A percentile compares a stretch with the other conserved stretches of the same genome.
Evolutionary conservation across 2,329 filamentous ascomycete species (phyloP).

Genomic region (Aspergillus sp.): DNA sequence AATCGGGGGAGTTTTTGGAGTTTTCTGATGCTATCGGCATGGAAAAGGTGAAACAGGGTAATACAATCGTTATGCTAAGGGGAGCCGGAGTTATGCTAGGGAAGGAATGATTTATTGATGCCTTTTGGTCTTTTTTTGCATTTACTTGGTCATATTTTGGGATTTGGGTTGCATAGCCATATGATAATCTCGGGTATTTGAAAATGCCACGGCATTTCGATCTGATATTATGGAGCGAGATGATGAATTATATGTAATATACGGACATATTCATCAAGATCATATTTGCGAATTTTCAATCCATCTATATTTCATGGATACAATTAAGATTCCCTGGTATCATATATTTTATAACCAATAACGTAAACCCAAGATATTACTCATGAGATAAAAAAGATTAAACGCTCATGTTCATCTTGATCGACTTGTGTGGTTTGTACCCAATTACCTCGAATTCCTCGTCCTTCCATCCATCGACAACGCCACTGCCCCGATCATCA

Average conservation of each 20-base stretch:
- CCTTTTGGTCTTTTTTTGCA: constrained; percentile 1
- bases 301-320: too few relatives aligned
- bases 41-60: constrained; percentile 65
- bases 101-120: constrained; percentile 45
- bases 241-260: too few relatives aligned
- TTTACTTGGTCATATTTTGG: neutral
- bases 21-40: constrained; percentile 81
- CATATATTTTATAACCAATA: constrained; percentile 12
- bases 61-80: constrained; percentile 82
- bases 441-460: constrained; percentile 85
- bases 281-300: too few relatives aligned
- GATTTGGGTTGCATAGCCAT: neutral
- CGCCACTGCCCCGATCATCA: constrained; percentile 67
- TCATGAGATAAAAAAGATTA: constrained; percentile 29
- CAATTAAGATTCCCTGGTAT: constrained; percentile 9
- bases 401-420: constrained; percentile 99
- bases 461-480: constrained; percentile 86
- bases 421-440: constrained; percentile 85
- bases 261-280: too few relatives aligned
- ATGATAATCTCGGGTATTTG: too few relatives aligned
- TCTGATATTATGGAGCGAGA: too few relatives aligned
- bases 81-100: constrained; percentile 74
- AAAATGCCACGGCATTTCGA: too few relatives aligned
- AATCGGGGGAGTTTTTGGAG: constrained; percentile 78
- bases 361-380: neutral